phyloP scores from a whole-genome alignment of 306 rosid species.

The Cicer judaicum region DNA sequence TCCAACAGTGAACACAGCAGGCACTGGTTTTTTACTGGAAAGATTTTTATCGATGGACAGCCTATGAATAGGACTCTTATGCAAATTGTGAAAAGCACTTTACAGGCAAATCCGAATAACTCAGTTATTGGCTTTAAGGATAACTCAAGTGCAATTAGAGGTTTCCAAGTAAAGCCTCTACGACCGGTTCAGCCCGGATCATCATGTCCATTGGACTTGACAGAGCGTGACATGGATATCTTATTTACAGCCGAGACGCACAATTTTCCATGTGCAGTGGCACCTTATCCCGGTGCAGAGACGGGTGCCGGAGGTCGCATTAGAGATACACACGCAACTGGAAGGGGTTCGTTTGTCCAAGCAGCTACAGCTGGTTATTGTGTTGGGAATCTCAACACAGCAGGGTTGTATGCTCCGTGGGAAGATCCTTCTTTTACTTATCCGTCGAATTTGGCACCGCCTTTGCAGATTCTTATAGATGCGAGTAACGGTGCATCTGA shows the following conservation, averaged over 20 bases:
- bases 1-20: slow-evolving; percentile 94
- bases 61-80: slow-evolving; percentile 73
- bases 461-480: slow-evolving; percentile 85
- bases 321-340: slow-evolving; percentile 95
- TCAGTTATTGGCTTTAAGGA: slow-evolving; percentile 94
- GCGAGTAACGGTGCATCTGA: slow-evolving; percentile 94
- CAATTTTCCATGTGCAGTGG: slow-evolving; percentile 97
- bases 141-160: slow-evolving; percentile 92
- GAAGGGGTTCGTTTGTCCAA: slow-evolving; percentile 89
- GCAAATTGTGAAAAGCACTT: slow-evolving; percentile 93
- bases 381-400: slow-evolving; percentile 83
- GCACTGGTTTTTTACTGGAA: slow-evolving; percentile 94
- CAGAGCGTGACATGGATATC: slow-evolving; percentile 61
- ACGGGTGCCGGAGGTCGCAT: slow-evolving; percentile 97
- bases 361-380: slow-evolving; percentile 96
- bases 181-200: slow-evolving; percentile 79
- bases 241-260: slow-evolving; percentile 94
- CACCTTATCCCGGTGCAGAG: slow-evolving; percentile 96
- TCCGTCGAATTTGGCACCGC: slow-evolving; percentile 87
- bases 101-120: slow-evolving; percentile 78
- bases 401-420: slow-evolving; percentile 85
- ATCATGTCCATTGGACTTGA: slow-evolving; percentile 56
- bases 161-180: slow-evolving; percentile 70
- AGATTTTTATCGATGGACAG: slow-evolving; percentile 73
- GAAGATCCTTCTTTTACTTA: slow-evolving; percentile 81